Conservation (phyloP, 495 filamentous ascomycete species). For the Recurvomyces mirabilis region DNA sequence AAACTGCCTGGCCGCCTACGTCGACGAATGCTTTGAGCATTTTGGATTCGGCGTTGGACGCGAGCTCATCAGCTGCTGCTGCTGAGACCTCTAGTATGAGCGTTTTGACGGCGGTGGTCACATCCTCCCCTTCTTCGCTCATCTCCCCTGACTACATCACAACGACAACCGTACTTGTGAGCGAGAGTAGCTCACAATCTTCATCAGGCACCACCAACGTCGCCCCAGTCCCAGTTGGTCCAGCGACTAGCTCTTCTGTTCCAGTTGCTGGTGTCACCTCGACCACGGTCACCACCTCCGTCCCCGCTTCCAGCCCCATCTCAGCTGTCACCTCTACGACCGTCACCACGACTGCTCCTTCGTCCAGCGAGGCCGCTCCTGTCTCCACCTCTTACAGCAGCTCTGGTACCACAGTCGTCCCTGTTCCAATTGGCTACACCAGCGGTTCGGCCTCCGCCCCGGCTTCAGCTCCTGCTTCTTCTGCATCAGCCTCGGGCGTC, state of each 20-base stretch:
- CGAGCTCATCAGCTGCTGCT: too few relatives aligned
- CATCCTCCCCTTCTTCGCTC: not conserved
- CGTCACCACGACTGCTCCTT: constrained; percentile 2
- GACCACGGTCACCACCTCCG: not conserved
- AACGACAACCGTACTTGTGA: too few relatives aligned
- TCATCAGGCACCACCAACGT: constrained; percentile 1
- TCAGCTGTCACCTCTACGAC: not conserved
- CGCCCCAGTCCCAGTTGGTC: constrained; percentile 4
- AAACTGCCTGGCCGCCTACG: not conserved
- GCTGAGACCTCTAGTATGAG: too few relatives aligned
- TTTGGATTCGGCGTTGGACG: not conserved
- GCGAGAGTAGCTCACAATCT: constrained; percentile 3
- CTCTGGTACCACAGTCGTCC: constrained; percentile 6
- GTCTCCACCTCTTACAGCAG: constrained; percentile 2
- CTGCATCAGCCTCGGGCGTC: not conserved
- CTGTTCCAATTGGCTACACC: not conserved
- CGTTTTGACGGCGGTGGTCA: constrained; percentile 1
- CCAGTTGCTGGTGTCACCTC: not conserved
- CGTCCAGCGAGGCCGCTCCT: not conserved
- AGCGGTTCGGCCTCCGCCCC: not conserved
- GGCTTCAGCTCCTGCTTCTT: not conserved
- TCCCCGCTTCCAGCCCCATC: not conserved
- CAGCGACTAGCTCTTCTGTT: not conserved
- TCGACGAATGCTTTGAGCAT: constrained; percentile 5
- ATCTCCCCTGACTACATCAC: not conserved